Conservation (phyloP, 805 yeast genomes). For the Wickerhamomyces xylosicus region DNA sequence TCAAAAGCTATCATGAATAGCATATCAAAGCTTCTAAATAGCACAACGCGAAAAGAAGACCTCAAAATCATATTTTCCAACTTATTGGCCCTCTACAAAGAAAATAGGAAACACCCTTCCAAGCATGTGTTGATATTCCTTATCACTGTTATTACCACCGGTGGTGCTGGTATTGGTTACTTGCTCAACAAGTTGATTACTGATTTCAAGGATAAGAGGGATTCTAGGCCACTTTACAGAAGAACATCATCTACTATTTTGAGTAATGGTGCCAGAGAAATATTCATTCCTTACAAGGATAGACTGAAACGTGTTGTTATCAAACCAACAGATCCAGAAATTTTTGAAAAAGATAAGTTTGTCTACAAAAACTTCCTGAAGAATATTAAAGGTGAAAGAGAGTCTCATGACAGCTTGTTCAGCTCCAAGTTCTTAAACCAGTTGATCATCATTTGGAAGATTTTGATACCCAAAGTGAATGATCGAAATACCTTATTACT, state of each 20-base stretch:
- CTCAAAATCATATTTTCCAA: slow-evolving; percentile 12
- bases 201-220: slow-evolving; percentile 19
- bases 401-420: slow-evolving; percentile 19
- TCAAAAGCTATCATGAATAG: background rate
- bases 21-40: slow-evolving; percentile 13
- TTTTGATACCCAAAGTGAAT: slow-evolving; percentile 66
- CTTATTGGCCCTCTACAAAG: slow-evolving; percentile 16
- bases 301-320: slow-evolving; percentile 19
- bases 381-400: slow-evolving; percentile 14
- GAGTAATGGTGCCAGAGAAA: slow-evolving; percentile 20
- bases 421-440: slow-evolving; percentile 66
- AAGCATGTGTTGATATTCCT: slow-evolving; percentile 19
- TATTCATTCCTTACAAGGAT: slow-evolving; percentile 19
- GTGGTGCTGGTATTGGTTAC: slow-evolving; percentile 12
- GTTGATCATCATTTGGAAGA: slow-evolving; percentile 65
- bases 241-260: slow-evolving; percentile 20
- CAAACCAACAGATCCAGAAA: slow-evolving; percentile 19
- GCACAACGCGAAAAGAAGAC: slow-evolving; percentile 12
- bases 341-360: slow-evolving; percentile 18
- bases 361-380: slow-evolving; percentile 18
- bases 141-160: slow-evolving; percentile 15
- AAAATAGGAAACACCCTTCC: slow-evolving; percentile 18
- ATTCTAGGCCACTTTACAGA: slow-evolving; percentile 18
- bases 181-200: slow-evolving; percentile 16
- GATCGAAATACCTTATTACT: slow-evolving; percentile 60